Evolutionary conservation across 2,329 filamentous ascomycete species (phyloP).

Genomic region (Chalara sp.): DNA sequence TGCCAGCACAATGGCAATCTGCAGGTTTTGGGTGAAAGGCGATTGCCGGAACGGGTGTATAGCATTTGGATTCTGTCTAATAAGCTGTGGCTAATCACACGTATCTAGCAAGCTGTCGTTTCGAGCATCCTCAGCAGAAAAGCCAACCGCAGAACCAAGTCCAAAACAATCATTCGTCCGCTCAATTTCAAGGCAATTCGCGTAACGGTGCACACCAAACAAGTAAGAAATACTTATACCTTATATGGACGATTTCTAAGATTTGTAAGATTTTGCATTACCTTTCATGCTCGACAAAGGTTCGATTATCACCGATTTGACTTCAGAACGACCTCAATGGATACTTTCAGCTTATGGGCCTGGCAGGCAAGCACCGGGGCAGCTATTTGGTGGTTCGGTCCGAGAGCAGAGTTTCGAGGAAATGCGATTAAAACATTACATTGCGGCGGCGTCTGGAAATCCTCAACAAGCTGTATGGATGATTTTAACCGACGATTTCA

Average conservation of each 20-base stretch:
- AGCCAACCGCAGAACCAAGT: conserved; percentile 1
- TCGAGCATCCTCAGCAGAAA: conserved; percentile 44
- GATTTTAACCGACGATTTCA: background rate
- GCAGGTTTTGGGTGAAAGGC: conserved; percentile 59
- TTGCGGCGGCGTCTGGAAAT: conserved; percentile 55
- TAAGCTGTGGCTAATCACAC: background rate
- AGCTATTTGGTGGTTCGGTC: conserved; percentile 73
- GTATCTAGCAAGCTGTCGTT: conserved; percentile 38
- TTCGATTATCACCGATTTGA: conserved; percentile 60
- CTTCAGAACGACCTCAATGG: conserved; percentile 70
- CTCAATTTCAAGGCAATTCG: too few relatives aligned
- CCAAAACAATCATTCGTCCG: background rate
- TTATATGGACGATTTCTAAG: too few relatives aligned
- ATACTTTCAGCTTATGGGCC: conserved; percentile 83
- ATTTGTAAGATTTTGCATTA: background rate
- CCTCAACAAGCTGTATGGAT: conserved; percentile 35
- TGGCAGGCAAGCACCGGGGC: conserved; percentile 66
- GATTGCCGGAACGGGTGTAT: conserved; percentile 45
- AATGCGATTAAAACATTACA: conserved; percentile 72
- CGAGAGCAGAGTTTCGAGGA: conserved; percentile 89
- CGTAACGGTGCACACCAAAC: background rate
- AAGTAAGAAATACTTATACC: background rate
- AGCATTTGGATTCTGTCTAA: background rate
- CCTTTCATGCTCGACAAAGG: conserved; percentile 31
- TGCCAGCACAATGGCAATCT: conserved; percentile 27